Evolutionary conservation across 352 stramenopile genomes (phyloP), one percentile per base, ranked within the genome.

Genomic region (Aphanomyces astaci): DNA sequence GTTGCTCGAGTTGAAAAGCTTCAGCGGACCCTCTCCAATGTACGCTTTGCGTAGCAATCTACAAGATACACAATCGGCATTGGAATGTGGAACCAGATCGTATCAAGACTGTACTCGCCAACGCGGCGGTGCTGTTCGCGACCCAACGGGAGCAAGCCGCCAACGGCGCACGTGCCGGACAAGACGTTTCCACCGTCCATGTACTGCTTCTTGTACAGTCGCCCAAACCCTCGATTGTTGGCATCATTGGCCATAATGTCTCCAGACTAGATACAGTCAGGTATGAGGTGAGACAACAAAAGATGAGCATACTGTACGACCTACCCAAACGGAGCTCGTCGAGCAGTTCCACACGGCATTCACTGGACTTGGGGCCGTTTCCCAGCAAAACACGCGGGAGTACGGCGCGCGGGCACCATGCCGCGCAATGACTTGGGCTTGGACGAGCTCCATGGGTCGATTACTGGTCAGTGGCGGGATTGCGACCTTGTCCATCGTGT

Each of bases 371-470:
- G 89, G 71, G 22, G 79, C 74, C 24, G 64, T 72, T 33, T 94
- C 84, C 86, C 86, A 94, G 76, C 86, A 94, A 63, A 89, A 92
- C 4, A 94, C 70, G 24, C 60, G 73, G 17, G 76, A 75, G 73
- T 93, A 94, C 33, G 86, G 86, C 25, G 78, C 83, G 22, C 86
- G 84, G 3, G 79, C 84, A 10, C 86, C 86, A 54, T 94, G 86
- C 9, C 86, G 82, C 22, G 83, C 78, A n/a, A 94, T 79, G 28
- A 94, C 81, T 75, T 94, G 86, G 55, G 92, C 84, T 75, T 92
- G 82, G 68, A 88, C 78, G 30, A 94, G 73, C 62, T 80, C 77
- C 5, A 94, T 70, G 51, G 74, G 64, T 65, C 92, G 84, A 56
- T 87, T 74, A 5, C 73, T 32, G n/a, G 73, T 80, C 49, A 94